Base-by-base conservation (phyloP, 2,329 filamentous ascomycete species). In the Paracoccidioides brasiliensis region DNA sequence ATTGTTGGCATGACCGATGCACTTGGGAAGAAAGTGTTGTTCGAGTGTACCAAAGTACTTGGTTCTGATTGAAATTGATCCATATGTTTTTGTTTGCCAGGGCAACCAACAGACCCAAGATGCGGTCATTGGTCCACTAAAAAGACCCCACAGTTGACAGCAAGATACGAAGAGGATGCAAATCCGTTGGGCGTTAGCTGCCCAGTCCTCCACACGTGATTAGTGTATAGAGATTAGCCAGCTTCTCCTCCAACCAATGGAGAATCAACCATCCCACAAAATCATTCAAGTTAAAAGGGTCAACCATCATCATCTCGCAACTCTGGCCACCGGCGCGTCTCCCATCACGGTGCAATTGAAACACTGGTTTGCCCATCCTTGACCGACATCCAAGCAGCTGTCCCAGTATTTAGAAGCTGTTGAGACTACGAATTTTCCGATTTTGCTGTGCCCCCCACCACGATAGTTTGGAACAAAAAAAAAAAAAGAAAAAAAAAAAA, bases 31-130 rank as follows among this genome's bases (percentile, higher is more conserved):
- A 22, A 35, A 22, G 14, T 49, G 33, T 49, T 50, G 32, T 35
- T 37, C 37, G 30, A n/a, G 10, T 10, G 15, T 37, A 5, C 32
- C 46, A 50, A 37, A 38, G 22, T 15, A 22, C 35, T 33, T 5
- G 32, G 10, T 15, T 10, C 22, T 49, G 33, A n/a, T 8, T 50
- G 46, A 9, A 15, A 22, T n/a, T 35, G 22, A 22, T 22, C 22
- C 22, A 33, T 35, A 49, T 32, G 38, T 55, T 45, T 56, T 60
- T 60, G 58, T 60, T 60, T 58, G 58, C 58, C 54, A 3, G 44
- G 50, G 58, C 58, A 60, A 60, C 58, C 54, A 53, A 55, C 44
- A 4, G 8, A 28, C 43, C 43, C 43, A 10, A 15, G 5, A 12
- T 45, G 2, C 42, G 28, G 43, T 45, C 28, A 46, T 46, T 48